These are phyloP conservation scores for Pythium brachiatum DNA, from an alignment of 352 stramenopile species.

Conservation along the genomic window DNA sequence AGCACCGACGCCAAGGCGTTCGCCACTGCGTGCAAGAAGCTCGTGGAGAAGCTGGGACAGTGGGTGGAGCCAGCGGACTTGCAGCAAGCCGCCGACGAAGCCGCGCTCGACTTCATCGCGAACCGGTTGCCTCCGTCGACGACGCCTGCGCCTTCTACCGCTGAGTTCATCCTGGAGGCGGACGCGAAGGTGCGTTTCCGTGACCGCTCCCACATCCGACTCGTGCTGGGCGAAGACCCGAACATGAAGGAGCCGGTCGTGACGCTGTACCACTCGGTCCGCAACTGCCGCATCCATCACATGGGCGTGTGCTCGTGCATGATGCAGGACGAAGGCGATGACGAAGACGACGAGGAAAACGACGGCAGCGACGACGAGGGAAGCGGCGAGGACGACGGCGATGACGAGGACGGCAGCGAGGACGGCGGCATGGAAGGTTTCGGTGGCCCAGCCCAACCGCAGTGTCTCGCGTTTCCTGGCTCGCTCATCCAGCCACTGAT, in stretches of 20 bases:
- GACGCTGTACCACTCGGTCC: slow-evolving; percentile 64
- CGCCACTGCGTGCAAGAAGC: slow-evolving; percentile 35
- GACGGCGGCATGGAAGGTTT: slow-evolving; percentile 31
- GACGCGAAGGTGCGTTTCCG: slow-evolving; percentile 57
- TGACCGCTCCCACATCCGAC: slow-evolving; percentile 62
- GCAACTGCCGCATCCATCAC: slow-evolving; percentile 80
- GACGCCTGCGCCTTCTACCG: slow-evolving; percentile 13
- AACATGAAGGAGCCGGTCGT: slow-evolving; percentile 58
- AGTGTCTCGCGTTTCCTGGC: slow-evolving; percentile 62
- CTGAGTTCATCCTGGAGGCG: slow-evolving; percentile 44
- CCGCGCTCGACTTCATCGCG: slow-evolving; percentile 68
- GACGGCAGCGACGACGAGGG: slow-evolving; percentile 27
- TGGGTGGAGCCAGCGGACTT: slow-evolving; percentile 54
- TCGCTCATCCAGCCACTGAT: slow-evolving; percentile 58
- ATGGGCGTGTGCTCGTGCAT: slow-evolving; percentile 79
- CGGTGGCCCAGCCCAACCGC: slow-evolving; percentile 40
- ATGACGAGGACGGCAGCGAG: slow-evolving; percentile 28
- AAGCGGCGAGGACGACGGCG: slow-evolving; percentile 30
- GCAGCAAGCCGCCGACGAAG: slow-evolving; percentile 70
- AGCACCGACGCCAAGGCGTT: slow-evolving; percentile 47
- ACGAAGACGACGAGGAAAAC: slow-evolving; percentile 30
- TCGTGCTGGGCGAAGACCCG: slow-evolving; percentile 58
- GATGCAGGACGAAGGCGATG: slow-evolving; percentile 28
- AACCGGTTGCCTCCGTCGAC: slow-evolving; percentile 64
- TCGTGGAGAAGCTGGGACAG: slow-evolving; percentile 49